A percentile compares a stretch with the other conserved stretches of the same genome.
phyloP scores from a whole-genome alignment of 2,329 filamentous ascomycete genomes.

The Kalmusia sp. region DNA sequence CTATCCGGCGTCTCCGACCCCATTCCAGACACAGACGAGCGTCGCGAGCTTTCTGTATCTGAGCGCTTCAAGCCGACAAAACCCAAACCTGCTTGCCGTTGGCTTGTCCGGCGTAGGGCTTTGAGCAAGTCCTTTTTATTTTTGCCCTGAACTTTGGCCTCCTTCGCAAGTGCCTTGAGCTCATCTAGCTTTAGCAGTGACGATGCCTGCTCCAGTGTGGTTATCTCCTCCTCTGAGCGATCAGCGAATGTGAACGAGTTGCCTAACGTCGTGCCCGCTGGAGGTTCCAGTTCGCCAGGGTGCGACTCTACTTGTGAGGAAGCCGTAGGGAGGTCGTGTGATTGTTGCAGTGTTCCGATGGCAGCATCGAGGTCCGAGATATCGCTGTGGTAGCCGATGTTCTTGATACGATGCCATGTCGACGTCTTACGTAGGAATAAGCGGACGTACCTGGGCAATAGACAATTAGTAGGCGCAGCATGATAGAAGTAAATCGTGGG shows the following conservation, averaged over 20 bases:
- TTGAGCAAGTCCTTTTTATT: conserved; percentile 82
- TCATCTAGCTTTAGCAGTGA: conserved; percentile 86
- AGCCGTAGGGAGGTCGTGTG: conserved; percentile 61
- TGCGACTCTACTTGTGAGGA: conserved; percentile 46
- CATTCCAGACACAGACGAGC: conserved; percentile 51
- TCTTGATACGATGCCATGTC: conserved; percentile 84
- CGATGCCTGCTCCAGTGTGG: conserved; percentile 81
- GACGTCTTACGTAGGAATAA: conserved; percentile 91
- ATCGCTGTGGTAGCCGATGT: conserved; percentile 81
- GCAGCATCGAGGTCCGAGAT: conserved; percentile 76
- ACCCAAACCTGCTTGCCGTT: conserved; percentile 76
- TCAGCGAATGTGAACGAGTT: conserved; percentile 80
- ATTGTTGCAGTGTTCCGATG: conserved; percentile 68
- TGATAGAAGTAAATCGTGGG: not conserved
- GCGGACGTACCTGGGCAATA: conserved; percentile 75
- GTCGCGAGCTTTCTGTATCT: conserved; percentile 63
- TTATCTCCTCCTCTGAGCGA: conserved; percentile 74
- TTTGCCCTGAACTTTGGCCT: conserved; percentile 84
- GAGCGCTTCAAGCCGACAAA: conserved; percentile 72
- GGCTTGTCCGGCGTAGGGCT: conserved; percentile 76
- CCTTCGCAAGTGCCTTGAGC: conserved; percentile 81
- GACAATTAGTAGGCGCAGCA: conserved; percentile 1
- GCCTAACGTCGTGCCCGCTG: conserved; percentile 58
- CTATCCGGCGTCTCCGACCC: conserved; percentile 38
- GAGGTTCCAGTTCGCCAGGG: conserved; percentile 58